Base-by-base conservation (phyloP, 1,139 yeast species). In the Lodderomyces orthopsilosis region DNA sequence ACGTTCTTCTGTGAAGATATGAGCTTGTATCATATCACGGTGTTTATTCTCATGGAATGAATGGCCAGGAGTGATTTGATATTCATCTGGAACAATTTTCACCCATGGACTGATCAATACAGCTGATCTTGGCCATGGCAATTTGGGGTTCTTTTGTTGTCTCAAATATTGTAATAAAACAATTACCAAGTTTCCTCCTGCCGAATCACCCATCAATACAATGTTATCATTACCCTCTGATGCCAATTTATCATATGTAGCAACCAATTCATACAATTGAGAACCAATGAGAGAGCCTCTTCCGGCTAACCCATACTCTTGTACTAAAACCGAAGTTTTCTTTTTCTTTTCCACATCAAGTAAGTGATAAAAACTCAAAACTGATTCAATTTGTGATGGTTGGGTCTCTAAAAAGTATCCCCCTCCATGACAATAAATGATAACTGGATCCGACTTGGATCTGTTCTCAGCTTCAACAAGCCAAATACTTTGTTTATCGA, bases 41-140 rank as follows among this genome's bases (percentile, higher is more conserved):
- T 48, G 35, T 26, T 53, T 45, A 46, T 67, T 70, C 24, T 71
- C 75, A 44, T 59, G 53, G 51, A 57, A 66, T 10, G 75, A 68
- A n/a, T 50, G 49, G 1, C 75, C 67, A 10, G 67, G 64, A 27
- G 46, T 23, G 15, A 43, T 46, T 38, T 51, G 54, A n/a, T 38
- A 35, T 21, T 13, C 27, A 8, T 41, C 51, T 8, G 53, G 52
- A 37, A 47, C 35, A 32, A 52, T 32, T 34, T 52, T 48, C 12
- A 62, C 63, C 78, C 78, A 72, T 1, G 78, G 77, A 45, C 70
- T 62, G 23, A 72, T 53, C 40, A 73, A 57, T 1, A 70, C 46
- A 37, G 65, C 49, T 40, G 66, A 58, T 3, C 51, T 52, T 1
- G 77, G 78, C 35, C 35, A 65, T 2, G 62, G 56, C 22, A 41